Evolutionary conservation across 306 rosid species (phyloP).

Genomic region (Acacia melanoxylon): DNA sequence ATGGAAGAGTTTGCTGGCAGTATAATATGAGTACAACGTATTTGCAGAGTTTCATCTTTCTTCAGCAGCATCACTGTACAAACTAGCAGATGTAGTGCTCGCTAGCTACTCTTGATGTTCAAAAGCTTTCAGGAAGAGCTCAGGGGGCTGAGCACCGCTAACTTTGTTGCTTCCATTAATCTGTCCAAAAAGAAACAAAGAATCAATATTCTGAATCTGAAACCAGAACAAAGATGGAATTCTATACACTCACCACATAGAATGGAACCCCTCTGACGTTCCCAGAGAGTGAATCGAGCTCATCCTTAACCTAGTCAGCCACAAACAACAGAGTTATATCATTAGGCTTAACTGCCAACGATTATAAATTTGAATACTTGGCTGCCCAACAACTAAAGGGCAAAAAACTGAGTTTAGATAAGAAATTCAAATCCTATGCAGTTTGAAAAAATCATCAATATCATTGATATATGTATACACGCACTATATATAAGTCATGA

Average conservation of each 20-base stretch:
- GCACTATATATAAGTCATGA: too few species aligned
- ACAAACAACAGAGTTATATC: slow-evolving; percentile 15
- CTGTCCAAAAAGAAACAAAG: slow-evolving; percentile 44
- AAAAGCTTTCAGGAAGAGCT: slow-evolving; percentile 76
- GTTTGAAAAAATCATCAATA: too few species aligned
- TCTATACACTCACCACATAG: slow-evolving; percentile 59
- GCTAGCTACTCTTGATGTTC: slow-evolving; percentile 37
- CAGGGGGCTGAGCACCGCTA: slow-evolving; percentile 79
- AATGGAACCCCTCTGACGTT: slow-evolving; percentile 74
- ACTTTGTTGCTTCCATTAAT: slow-evolving; percentile 66
- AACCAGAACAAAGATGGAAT: neutral
- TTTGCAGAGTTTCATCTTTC: neutral
- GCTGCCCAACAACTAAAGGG: neutral
- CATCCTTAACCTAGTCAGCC: slow-evolving; percentile 66
- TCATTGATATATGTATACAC: too few species aligned
- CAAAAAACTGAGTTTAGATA: neutral
- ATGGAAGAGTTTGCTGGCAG: neutral
- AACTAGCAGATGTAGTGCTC: slow-evolving; percentile 31
- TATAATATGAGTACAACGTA: neutral
- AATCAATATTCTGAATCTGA: slow-evolving; percentile 7
- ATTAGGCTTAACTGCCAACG: neutral
- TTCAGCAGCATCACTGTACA: neutral
- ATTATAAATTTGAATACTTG: neutral
- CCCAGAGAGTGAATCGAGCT: slow-evolving; percentile 54
- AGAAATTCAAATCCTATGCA: neutral